Base-by-base conservation (phyloP, 805 yeast genomes). In the Candida pseudofarinosa region DNA sequence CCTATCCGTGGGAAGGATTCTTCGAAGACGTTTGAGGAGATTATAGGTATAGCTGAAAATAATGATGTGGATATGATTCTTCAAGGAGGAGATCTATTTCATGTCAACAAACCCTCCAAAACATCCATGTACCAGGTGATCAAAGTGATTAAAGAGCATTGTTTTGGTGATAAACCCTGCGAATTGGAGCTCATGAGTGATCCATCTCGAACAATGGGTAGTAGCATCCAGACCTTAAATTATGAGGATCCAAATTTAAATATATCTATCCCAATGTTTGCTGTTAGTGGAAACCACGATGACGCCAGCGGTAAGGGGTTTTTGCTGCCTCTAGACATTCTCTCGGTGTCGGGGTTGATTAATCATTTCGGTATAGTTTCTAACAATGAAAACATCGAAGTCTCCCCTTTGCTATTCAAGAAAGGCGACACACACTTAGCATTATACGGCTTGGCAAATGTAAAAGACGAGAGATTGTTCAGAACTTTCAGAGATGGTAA, bases 211-310 rank as follows among this genome's bases (percentile, higher is more conserved):
- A 79, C 80, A 1, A 73, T 85, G 49, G 81, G 59, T 19, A 81
- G 79, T 43, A 84, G 85, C 14, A 73, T 85, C 50, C 77, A 81
- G 39, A 76, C 78, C 42, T 85, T 90, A 19, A 89, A 89, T 56
- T 95, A 87, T 59, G 93, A 88, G 56, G 98, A 93, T 60, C 88
- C 91, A 1, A 88, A 93, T 60, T 63, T 88, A 46, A 93, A 93
- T 61, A 83, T 93, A 2, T 81, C 95, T 0, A 76, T 90, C 13
- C 99, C 99, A 0, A 77, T 93, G 6, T 88, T 93, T 69, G 91
- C 90, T 4, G 91, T 93, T 3, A 81, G 91, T 37, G 99, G 99
- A 2, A 93, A 93, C 55, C 99, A 93, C 60, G 99, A 93, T 62
- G 98, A 93, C 63, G 88, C 96, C 3, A 86, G 96, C 0, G 98